Base-by-base conservation (phyloP, 306 rosid species). In the Vicia sativa region DNA sequence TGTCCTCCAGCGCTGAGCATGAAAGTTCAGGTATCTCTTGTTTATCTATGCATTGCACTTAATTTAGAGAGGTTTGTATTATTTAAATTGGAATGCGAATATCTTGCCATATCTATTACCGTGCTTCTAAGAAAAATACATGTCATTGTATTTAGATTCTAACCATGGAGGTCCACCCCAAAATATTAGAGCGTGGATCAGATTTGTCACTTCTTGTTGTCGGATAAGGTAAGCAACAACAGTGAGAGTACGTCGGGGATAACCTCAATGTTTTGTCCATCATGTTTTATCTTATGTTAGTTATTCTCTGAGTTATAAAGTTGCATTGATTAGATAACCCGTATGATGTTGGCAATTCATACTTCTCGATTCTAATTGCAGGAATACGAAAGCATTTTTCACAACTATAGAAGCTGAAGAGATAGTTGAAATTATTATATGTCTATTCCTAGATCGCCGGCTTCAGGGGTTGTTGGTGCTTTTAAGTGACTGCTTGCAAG, bases 161-260 rank as follows among this genome's bases (percentile, higher is more conserved):
- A 66, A 74, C 72, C 48, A 21, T 71, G 79, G 76, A 78, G 82
- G 85, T 60, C 91, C 96, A 18, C 85, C 90, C 58, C 96, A 83
- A 79, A 90, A 90, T 78, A 80, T 90, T 71, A 86, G 87, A 78
- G 77, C 80, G 52, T 92, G 96, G 96, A 15, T 88, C 83, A 86
- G 75, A 79, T 81, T 83, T 77, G 84, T 79, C 37, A 75, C 86
- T 43, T 67, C 79, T 68, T 83, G 83, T 84, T 86, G 92, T 82
- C 78, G 79, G 70, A 67, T 84, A 65, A 87, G 89, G 98, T 86
- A 86, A 76, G 68, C 31, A 49, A 42, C 16, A 42, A 21, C 31
- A 28, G 7, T 14, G 26, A 66, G 50, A 18, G 26, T 74, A 60
- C 65, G 35, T 26, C 25, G 54, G 45, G 37, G 21, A 65, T 57